These are phyloP conservation scores for Thinopyrum obtusiflorum DNA, from an alignment of 202 grass and related monocot species.

Conservation along the genomic window DNA sequence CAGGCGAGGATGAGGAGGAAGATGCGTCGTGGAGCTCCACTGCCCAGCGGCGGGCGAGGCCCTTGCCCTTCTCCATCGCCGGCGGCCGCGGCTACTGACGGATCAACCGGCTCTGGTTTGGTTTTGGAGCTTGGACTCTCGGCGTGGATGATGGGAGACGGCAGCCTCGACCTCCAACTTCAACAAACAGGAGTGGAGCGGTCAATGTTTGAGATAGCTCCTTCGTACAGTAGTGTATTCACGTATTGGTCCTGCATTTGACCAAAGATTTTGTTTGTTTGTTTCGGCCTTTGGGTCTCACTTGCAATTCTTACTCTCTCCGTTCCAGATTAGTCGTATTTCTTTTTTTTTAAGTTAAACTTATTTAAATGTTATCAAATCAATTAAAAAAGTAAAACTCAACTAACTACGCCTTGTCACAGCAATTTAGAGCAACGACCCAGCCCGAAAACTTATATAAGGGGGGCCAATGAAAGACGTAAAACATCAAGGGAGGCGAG, in stretches of 20 bases:
- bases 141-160: neutral
- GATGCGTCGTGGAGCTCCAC: conserved; percentile 66
- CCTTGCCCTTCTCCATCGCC: conserved; percentile 91
- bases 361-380: too few species aligned
- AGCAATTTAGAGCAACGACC: too few species aligned
- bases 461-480: too few species aligned
- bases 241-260: neutral
- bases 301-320: too few species aligned
- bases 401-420: too few species aligned
- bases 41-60: conserved; percentile 79
- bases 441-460: too few species aligned
- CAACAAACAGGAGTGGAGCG: neutral
- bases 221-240: neutral
- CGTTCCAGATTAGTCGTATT: too few species aligned
- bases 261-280: too few species aligned
- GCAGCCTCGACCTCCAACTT: neutral
- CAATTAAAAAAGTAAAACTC: too few species aligned
- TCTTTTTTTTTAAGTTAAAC: too few species aligned
- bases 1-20: conserved; percentile 27
- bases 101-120: conserved; percentile 16
- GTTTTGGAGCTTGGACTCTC: neutral
- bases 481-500: too few species aligned
- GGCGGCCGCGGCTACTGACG: neutral
- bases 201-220: neutral
- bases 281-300: too few species aligned